Conservation (phyloP, 192 early-diverging fungal species). For the Rhizoclosmatium globosum region DNA sequence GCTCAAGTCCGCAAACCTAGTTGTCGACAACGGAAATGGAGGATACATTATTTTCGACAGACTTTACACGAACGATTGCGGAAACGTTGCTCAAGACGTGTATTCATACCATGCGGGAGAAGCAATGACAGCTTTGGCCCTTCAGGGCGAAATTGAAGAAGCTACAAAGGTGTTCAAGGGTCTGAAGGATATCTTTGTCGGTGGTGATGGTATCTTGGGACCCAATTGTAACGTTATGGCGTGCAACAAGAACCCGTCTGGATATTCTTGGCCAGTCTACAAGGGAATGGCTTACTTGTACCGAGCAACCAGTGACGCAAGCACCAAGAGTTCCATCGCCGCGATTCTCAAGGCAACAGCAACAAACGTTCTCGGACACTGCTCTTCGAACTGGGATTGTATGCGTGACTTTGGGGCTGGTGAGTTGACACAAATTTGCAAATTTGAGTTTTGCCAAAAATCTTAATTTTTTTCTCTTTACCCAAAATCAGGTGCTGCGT, state of each 20-base stretch:
- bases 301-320: background rate
- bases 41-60: constrained; percentile 31
- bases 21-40: background rate
- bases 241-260: constrained; percentile 10
- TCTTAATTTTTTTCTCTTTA: constrained; percentile 10
- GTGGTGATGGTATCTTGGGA: constrained; percentile 21
- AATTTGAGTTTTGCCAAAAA: background rate
- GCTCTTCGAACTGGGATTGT: background rate
- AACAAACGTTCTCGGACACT: background rate
- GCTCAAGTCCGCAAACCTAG: constrained; percentile 34
- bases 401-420: background rate
- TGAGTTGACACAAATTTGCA: no score
- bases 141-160: constrained; percentile 5
- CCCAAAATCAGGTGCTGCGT: background rate
- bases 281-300: constrained; percentile 28
- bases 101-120: constrained; percentile 36
- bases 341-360: constrained; percentile 13
- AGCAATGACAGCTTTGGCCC: constrained; percentile 2
- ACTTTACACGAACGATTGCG: constrained; percentile 1
- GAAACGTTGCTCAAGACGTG: background rate
- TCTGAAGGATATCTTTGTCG: constrained; percentile 40
- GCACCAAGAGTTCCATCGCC: background rate
- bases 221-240: constrained; percentile 3
- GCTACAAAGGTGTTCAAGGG: constrained; percentile 7
- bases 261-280: constrained; percentile 33